Evolutionary conservation across 139 green algal genomes (phyloP).

Genomic region (Gonium pectorale): DNA sequence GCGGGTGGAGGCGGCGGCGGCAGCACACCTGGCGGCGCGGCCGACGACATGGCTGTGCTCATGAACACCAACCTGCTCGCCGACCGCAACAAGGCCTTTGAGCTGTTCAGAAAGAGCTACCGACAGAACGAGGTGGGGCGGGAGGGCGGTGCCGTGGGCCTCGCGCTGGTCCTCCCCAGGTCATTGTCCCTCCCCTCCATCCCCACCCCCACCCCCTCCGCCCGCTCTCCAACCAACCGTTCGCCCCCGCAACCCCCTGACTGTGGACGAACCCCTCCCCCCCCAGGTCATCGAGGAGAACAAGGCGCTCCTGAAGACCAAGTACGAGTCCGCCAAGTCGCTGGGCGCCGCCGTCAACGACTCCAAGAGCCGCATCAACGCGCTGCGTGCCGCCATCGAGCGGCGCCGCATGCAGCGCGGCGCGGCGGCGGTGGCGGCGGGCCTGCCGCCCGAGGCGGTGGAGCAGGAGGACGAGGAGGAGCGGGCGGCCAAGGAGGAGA

Average conservation of each 20-base stretch:
- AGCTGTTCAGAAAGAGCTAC: constrained; percentile 88
- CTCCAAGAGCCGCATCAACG: constrained; percentile 60
- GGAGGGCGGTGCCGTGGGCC: too few relatives aligned
- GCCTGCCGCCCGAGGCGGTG: constrained; percentile 5
- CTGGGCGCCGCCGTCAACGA: constrained; percentile 50
- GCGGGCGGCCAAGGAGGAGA: constrained; percentile 59
- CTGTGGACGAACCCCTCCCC: too few relatives aligned
- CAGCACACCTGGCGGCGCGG: too few relatives aligned
- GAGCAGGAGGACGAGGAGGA: constrained; percentile 65
- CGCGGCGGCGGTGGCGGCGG: not conserved
- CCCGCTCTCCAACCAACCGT: too few relatives aligned
- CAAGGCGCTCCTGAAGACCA: constrained; percentile 83
- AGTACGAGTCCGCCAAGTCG: constrained; percentile 85
- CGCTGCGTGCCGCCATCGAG: constrained; percentile 79
- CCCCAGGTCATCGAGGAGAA: constrained; percentile 84
- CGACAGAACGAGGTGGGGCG: constrained; percentile 70
- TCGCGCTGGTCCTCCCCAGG: too few relatives aligned
- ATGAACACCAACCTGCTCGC: constrained; percentile 69
- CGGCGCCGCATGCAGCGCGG: constrained; percentile 73
- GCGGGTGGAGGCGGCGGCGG: too few relatives aligned
- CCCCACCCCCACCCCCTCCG: too few relatives aligned
- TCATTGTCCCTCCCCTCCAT: too few relatives aligned
- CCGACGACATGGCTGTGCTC: constrained; percentile 61
- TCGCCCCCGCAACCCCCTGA: too few relatives aligned
- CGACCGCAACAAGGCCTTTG: constrained; percentile 85